A percentile compares a stretch with the other conserved stretches of the same genome.
Evolutionary conservation across 176 grass and related monocot species (phyloP).

Genomic region (Dactylis glomerata): DNA sequence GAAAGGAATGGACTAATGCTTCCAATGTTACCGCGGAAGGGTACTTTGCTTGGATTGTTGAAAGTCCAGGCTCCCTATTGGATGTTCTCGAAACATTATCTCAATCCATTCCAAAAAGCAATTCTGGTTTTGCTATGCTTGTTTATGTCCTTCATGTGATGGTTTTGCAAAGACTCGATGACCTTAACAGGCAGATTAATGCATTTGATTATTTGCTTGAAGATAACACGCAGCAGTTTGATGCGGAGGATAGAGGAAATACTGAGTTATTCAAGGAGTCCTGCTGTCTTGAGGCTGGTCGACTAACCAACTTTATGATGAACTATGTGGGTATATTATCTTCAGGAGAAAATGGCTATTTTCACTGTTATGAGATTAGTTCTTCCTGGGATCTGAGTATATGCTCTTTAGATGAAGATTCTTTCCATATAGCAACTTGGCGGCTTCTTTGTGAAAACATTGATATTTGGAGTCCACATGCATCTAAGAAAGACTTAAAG

Average conservation of each 20-base stretch:
- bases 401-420: slow-evolving; percentile 63
- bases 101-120: slow-evolving; percentile 45
- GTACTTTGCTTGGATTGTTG: slow-evolving; percentile 85
- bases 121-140: slow-evolving; percentile 43
- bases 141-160: slow-evolving; percentile 61
- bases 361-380: slow-evolving; percentile 18
- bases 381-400: slow-evolving; percentile 55
- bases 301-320: slow-evolving; percentile 66
- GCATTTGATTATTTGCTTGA: slow-evolving; percentile 72
- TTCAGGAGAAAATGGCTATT: slow-evolving; percentile 35
- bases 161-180: slow-evolving; percentile 72
- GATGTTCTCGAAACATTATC: slow-evolving; percentile 58
- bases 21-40: slow-evolving; percentile 44
- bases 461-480: slow-evolving; percentile 81
- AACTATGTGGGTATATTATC: slow-evolving; percentile 42
- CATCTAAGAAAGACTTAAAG: slow-evolving; percentile 69
- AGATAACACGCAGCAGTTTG: slow-evolving; percentile 18
- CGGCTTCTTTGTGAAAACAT: slow-evolving; percentile 73
- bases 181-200: slow-evolving; percentile 83
- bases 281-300: slow-evolving; percentile 47
- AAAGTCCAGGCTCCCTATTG: slow-evolving; percentile 52
- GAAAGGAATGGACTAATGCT: slow-evolving; percentile 70
- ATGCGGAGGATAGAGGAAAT: slow-evolving; percentile 35
- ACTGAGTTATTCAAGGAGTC: slow-evolving; percentile 30
- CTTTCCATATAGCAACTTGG: slow-evolving; percentile 73